Evolutionary conservation across 1,139 yeast genomes (phyloP), one percentile per base, ranked within the genome.

Genomic region (Debaryomyces robertsiae): DNA sequence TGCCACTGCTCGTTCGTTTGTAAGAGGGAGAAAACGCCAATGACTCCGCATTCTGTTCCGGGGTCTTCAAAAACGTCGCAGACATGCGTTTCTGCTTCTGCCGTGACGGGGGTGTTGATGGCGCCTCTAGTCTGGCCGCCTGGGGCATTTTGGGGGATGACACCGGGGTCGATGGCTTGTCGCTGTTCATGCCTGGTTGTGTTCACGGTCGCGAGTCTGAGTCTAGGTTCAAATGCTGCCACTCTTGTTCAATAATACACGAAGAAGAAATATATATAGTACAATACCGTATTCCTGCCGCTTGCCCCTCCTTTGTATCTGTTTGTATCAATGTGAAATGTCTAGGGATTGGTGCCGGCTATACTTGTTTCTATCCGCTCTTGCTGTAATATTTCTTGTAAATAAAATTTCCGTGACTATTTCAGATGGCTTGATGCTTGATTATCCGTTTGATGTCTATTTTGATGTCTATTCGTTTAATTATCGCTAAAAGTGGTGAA

Each of bases 21-120:
- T 65, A 51, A 3, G 73, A 62, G 3, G 77, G 77, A 3, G 74
- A 65, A 43, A 65, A 64, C 32, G 75, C 75, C 24, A 70, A 48
- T 19, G 39, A 40, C 6, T 49, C 53, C 10, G 39, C 39, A 24
- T 38, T 34, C 38, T 56, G 61, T 43, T 67, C 73, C 1, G 74
- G 74, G 4, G 74, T 68, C 35, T 57, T 56, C 31, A 67, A 47
- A 40, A 58, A 59, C 18, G 47, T 42, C 4, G 58, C 55, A 11
- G 61, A 54, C 9, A 58, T 46, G 18, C 69, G 44, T 32, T 55
- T 52, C 45, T 34, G 49, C 25, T 48, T 50, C 17, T 55, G 46
- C 34, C 49, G 44, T 6, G 47, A 48, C 2, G 68, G 66, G 3
- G 70, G 69, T 2, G 71, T 63, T 9, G 60, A 44, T 6, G 68